phyloP scores from a whole-genome alignment of 495 filamentous ascomycete species.

The Neurospora terricola region DNA sequence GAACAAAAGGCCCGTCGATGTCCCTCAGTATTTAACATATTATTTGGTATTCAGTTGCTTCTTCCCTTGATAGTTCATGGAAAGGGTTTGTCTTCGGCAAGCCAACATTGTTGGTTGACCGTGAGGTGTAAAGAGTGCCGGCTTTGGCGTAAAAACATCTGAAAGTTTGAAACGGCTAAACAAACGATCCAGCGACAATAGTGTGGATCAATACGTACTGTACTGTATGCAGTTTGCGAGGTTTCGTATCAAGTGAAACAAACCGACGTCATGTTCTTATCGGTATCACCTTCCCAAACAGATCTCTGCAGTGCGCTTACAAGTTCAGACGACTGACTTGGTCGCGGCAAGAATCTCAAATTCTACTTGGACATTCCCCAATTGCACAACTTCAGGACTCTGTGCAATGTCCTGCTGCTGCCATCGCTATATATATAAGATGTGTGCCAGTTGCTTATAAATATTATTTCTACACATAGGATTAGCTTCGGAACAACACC shows the following conservation, averaged over 20 bases:
- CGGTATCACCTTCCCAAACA: conserved; percentile 3
- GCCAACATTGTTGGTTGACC: not conserved
- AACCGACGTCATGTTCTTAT: conserved; percentile 17
- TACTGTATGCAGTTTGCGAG: conserved; percentile 6
- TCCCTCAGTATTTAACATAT: not conserved
- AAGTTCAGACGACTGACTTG: not conserved
- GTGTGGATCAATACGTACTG: not conserved
- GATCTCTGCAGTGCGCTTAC: not conserved
- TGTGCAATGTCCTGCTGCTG: not conserved
- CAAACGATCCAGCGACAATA: not conserved
- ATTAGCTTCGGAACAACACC: conserved; percentile 1
- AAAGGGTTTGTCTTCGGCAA: not conserved
- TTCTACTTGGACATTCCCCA: not conserved
- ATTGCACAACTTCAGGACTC: not conserved
- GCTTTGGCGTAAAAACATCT: not conserved
- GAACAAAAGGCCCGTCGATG: not conserved
- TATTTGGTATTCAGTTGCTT: not conserved
- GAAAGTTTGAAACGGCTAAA: not conserved
- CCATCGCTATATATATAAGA: not conserved
- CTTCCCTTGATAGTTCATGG: not conserved
- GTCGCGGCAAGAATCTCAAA: not conserved
- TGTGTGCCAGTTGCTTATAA: not conserved
- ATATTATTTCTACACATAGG: not conserved
- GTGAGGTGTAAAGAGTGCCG: not conserved
- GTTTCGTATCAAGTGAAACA: not conserved